Percentiles rank a stretch among this genome's conserved stretches.
These are phyloP conservation scores for Juglanconis juglandina DNA, from an alignment of 2,329 filamentous ascomycete genomes.

Conservation along the genomic window DNA sequence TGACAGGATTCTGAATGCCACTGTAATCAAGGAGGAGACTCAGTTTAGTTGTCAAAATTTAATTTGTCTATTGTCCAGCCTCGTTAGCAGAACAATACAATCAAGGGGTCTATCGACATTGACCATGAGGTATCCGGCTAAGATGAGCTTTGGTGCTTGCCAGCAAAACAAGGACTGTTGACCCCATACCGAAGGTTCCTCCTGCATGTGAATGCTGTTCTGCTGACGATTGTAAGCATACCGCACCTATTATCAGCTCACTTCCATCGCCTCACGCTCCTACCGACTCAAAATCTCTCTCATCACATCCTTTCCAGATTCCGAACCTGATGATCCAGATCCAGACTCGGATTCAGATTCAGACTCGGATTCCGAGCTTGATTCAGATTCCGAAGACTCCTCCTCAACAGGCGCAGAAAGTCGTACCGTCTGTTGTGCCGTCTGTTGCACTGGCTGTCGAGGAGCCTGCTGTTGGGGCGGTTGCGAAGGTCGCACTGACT, in stretches of 20 bases:
- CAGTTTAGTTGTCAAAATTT: conserved; percentile 1
- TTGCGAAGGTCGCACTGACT: background rate
- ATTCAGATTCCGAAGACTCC: background rate
- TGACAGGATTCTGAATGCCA: background rate
- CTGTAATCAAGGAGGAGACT: background rate
- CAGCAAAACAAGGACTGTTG: background rate
- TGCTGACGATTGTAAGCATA: background rate
- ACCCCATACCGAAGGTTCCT: background rate
- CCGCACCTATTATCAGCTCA: background rate
- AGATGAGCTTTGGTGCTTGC: background rate
- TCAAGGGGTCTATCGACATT: background rate
- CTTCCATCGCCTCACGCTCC: background rate
- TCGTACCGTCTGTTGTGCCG: background rate
- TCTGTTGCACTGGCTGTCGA: background rate
- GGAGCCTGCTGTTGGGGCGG: background rate
- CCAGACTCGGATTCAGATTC: background rate
- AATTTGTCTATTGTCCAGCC: conserved; percentile 8
- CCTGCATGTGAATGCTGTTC: background rate
- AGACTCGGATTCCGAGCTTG: background rate
- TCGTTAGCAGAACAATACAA: conserved; percentile 9
- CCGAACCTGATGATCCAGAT: background rate
- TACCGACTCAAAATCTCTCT: background rate
- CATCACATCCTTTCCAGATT: background rate
- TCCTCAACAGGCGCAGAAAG: conserved; percentile 2
- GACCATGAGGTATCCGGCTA: background rate